phyloP scores from a whole-genome alignment of 2,329 filamentous ascomycete species.

The Xylariaceae sp. region DNA sequence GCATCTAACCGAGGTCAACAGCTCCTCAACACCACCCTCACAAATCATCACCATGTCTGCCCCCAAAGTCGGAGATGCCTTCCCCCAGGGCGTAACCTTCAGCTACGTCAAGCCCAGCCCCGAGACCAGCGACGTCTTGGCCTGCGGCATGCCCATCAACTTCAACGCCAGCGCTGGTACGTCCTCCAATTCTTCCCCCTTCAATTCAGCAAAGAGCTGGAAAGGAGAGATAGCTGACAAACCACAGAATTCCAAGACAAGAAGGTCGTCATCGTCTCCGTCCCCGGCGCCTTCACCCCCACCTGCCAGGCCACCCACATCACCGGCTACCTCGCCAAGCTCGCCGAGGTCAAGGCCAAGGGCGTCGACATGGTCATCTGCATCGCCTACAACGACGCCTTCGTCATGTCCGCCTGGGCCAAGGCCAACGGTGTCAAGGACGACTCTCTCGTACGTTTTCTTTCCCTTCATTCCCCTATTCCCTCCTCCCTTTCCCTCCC shows the following conservation, averaged over 20 bases:
- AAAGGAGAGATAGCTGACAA: not conserved
- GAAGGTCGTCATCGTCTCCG: constrained; percentile 52
- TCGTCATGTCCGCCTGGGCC: constrained; percentile 83
- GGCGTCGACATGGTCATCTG: constrained; percentile 78
- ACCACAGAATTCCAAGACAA: constrained; percentile 49
- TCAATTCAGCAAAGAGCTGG: not conserved
- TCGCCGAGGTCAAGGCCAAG: constrained; percentile 67
- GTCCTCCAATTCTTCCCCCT: constrained; percentile 13
- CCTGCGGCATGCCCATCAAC: constrained; percentile 71
- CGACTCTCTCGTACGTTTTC: constrained; percentile 51
- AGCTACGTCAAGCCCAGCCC: constrained; percentile 73
- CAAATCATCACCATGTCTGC: constrained; percentile 46
- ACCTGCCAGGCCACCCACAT: constrained; percentile 79
- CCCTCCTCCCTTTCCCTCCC: not conserved
- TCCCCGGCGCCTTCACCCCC: constrained; percentile 75
- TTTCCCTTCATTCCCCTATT: not conserved
- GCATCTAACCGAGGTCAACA: not conserved
- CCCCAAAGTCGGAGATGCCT: constrained; percentile 74
- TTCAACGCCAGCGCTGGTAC: constrained; percentile 73
- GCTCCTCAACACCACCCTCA: constrained; percentile 6
- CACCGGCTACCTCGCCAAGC: constrained; percentile 70
- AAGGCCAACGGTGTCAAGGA: constrained; percentile 78
- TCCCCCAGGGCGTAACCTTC: constrained; percentile 78
- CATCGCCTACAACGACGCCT: constrained; percentile 79
- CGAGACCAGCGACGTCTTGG: constrained; percentile 62